Evolutionary conservation across 495 filamentous ascomycete genomes (phyloP).

Genomic region (Pseudevernia furfuracea): DNA sequence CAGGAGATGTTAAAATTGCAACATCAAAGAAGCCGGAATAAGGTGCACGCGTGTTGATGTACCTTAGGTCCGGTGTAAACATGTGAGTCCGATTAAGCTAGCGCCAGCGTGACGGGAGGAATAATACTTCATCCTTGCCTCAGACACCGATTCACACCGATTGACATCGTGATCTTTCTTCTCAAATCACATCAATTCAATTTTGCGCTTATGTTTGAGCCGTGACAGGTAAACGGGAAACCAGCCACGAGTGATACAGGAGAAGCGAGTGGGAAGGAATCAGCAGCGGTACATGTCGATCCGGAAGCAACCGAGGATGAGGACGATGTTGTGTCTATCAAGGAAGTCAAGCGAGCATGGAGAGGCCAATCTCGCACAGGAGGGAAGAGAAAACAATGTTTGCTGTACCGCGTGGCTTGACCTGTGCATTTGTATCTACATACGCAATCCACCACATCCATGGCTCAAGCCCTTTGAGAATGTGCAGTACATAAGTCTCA

Average conservation of each 20-base stretch:
- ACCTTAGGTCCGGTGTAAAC: background rate
- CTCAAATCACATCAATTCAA: no score
- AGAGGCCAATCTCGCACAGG: background rate
- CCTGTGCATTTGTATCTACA: background rate
- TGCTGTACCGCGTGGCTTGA: background rate
- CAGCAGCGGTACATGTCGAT: background rate
- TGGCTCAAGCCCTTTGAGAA: background rate
- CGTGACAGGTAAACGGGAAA: background rate
- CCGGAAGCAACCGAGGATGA: background rate
- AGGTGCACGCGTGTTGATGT: background rate
- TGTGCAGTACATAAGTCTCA: background rate
- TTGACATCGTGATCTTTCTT: no score
- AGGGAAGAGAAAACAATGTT: background rate
- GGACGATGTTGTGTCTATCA: background rate
- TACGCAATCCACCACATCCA: background rate
- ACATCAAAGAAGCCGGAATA: background rate
- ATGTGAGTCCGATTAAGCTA: background rate
- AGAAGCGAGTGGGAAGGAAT: background rate
- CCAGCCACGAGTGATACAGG: background rate
- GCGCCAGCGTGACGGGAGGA: background rate
- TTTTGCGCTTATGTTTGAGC: no score
- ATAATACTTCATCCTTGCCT: background rate
- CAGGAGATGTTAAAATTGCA: background rate
- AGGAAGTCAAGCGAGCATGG: background rate
- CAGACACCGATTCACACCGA: no score